These are phyloP conservation scores for Fusarium liriodendri DNA, from an alignment of 2,329 filamentous ascomycete species.

Conservation along the genomic window DNA sequence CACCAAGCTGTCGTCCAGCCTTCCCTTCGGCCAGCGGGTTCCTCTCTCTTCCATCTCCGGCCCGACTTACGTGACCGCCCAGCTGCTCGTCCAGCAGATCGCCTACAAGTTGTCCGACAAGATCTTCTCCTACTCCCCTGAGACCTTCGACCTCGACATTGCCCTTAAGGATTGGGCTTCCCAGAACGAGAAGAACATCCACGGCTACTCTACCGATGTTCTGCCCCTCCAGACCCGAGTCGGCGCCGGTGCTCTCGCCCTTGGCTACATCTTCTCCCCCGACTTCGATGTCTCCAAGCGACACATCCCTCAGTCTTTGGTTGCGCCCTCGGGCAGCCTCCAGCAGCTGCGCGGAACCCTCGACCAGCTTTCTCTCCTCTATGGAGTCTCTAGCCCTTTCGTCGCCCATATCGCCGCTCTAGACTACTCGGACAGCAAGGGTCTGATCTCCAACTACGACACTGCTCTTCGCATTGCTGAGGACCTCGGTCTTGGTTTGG, in stretches of 20 bases:
- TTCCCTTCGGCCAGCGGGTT: constrained; percentile 68
- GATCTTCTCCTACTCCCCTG: constrained; percentile 95
- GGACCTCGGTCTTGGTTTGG: constrained; percentile 87
- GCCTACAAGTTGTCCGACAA: constrained; percentile 96
- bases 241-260: constrained; percentile 89
- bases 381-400: constrained; percentile 91
- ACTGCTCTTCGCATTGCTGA: constrained; percentile 84
- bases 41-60: constrained; percentile 75
- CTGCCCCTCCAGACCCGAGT: constrained; percentile 86
- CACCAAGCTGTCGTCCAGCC: constrained; percentile 60
- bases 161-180: constrained; percentile 83
- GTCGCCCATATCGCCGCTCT: constrained; percentile 92
- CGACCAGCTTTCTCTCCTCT: constrained; percentile 91
- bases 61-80: constrained; percentile 91
- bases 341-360: constrained; percentile 83
- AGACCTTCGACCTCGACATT: constrained; percentile 90
- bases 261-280: constrained; percentile 97
- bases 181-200: constrained; percentile 78
- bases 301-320: constrained; percentile 88
- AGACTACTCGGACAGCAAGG: constrained; percentile 78
- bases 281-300: constrained; percentile 95
- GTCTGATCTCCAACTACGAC: constrained; percentile 88
- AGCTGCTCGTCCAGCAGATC: constrained; percentile 94
- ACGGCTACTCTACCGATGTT: constrained; percentile 83
- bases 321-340: constrained; percentile 87